Evolutionary conservation across 805 yeast species (phyloP).

Genomic region (Candida railenensis): DNA sequence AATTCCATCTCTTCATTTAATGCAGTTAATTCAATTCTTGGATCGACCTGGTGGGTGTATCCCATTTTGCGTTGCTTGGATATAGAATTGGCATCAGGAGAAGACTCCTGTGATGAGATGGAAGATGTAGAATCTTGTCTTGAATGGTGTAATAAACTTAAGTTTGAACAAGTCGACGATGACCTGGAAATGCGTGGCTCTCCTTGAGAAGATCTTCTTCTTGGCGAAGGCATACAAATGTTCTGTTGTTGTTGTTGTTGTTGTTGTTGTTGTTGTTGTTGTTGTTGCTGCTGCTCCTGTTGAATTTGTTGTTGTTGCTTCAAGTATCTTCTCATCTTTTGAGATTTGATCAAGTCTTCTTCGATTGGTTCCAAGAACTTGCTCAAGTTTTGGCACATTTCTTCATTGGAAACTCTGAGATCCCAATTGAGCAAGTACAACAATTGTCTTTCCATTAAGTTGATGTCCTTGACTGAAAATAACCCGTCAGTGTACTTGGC

Average conservation of each 20-base stretch:
- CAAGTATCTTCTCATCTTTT: constrained; percentile 32
- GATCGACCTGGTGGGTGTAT: constrained; percentile 23
- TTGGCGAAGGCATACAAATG: not conserved
- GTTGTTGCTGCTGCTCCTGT: constrained; percentile 12
- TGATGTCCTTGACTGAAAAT: constrained; percentile 65
- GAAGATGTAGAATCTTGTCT: constrained; percentile 19
- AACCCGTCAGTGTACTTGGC: constrained; percentile 74
- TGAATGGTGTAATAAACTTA: constrained; percentile 10
- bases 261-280: constrained; percentile 7
- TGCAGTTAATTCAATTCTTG: constrained; percentile 35
- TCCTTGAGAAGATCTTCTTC: constrained; percentile 6
- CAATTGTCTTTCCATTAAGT: constrained; percentile 78
- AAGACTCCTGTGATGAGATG: constrained; percentile 11
- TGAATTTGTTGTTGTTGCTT: constrained; percentile 20
- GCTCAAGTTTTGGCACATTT: constrained; percentile 40
- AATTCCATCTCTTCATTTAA: constrained; percentile 33
- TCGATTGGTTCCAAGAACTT: constrained; percentile 54
- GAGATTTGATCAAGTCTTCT: constrained; percentile 31
- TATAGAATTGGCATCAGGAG: constrained; percentile 4
- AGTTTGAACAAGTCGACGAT: constrained; percentile 15
- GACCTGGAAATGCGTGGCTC: constrained; percentile 12
- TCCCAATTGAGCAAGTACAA: constrained; percentile 72
- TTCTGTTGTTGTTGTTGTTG: constrained; percentile 6
- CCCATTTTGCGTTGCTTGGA: not conserved
- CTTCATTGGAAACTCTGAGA: constrained; percentile 46